A percentile compares a stretch with the other conserved stretches of the same genome.
phyloP scores from a whole-genome alignment of 495 filamentous ascomycete species.

The Penicillium maclennaniae region DNA sequence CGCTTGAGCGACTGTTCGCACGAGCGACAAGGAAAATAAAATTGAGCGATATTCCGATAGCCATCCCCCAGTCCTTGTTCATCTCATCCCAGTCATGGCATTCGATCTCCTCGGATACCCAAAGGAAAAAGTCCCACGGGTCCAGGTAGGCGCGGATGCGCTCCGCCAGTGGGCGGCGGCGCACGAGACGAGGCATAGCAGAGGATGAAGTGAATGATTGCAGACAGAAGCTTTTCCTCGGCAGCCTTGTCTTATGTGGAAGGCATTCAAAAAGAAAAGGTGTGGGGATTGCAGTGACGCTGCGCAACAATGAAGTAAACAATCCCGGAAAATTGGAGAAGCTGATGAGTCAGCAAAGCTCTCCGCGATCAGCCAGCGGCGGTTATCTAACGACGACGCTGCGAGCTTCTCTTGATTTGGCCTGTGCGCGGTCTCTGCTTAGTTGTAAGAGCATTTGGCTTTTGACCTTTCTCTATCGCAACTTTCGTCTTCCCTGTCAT shows the following conservation, averaged over 20 bases:
- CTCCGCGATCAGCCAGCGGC: slow-evolving; percentile 22
- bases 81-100: slow-evolving; percentile 81
- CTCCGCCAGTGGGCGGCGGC: slow-evolving; percentile 69
- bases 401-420: not conserved
- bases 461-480: not conserved
- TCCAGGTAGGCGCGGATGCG: slow-evolving; percentile 76
- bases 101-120: slow-evolving; percentile 86
- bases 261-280: slow-evolving; percentile 8
- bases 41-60: slow-evolving; percentile 72
- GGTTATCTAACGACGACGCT: slow-evolving; percentile 9
- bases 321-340: slow-evolving; percentile 17
- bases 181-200: slow-evolving; percentile 73
- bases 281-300: not conserved
- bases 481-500: slow-evolving; percentile 2
- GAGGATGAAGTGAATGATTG: slow-evolving; percentile 3
- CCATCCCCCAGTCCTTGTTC: slow-evolving; percentile 65
- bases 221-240: slow-evolving; percentile 20
- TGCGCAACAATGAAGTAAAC: slow-evolving; percentile 3
- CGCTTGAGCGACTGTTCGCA: slow-evolving; percentile 58
- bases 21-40: slow-evolving; percentile 75
- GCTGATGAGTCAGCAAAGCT: slow-evolving; percentile 26
- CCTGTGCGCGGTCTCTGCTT: not conserved
- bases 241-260: slow-evolving; percentile 18
- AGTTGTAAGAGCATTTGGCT: not conserved
- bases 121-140: slow-evolving; percentile 82